phyloP scores from a whole-genome alignment of 306 rosid species.

The Rubus parviflorus region DNA sequence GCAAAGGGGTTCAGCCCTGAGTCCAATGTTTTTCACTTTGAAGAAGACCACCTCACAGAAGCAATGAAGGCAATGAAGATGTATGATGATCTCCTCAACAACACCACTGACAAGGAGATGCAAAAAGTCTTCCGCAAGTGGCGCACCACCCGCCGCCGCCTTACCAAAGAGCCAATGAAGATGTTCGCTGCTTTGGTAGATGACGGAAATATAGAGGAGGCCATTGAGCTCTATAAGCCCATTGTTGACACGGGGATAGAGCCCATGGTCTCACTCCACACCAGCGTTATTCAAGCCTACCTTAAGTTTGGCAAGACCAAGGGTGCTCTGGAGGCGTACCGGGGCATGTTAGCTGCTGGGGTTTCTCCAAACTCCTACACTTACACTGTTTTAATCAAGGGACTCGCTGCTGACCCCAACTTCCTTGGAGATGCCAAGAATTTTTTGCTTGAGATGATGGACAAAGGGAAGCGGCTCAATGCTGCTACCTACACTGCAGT shows the following conservation, averaged over 20 bases:
- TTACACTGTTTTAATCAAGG: slow-evolving; percentile 54
- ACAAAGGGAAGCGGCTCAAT: slow-evolving; percentile 61
- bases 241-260: slow-evolving; percentile 48
- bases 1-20: not conserved
- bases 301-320: slow-evolving; percentile 47
- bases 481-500: slow-evolving; percentile 51
- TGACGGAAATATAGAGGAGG: slow-evolving; percentile 27
- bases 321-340: slow-evolving; percentile 58
- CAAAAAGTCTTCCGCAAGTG: not conserved
- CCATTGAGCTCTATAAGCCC: slow-evolving; percentile 52
- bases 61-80: not conserved
- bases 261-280: slow-evolving; percentile 66
- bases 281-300: slow-evolving; percentile 59
- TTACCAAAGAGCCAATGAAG: not conserved
- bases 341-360: slow-evolving; percentile 68
- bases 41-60: not conserved
- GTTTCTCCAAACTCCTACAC: slow-evolving; percentile 66
- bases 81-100: not conserved
- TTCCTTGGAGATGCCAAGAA: slow-evolving; percentile 47
- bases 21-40: not conserved
- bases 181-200: not conserved
- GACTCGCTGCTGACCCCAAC: slow-evolving; percentile 40
- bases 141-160: not conserved
- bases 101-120: not conserved
- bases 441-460: slow-evolving; percentile 62